Percentiles rank a stretch among this genome's conserved stretches.
Evolutionary conservation across 805 yeast genomes (phyloP).

Genomic region (Candida andamanensis): DNA sequence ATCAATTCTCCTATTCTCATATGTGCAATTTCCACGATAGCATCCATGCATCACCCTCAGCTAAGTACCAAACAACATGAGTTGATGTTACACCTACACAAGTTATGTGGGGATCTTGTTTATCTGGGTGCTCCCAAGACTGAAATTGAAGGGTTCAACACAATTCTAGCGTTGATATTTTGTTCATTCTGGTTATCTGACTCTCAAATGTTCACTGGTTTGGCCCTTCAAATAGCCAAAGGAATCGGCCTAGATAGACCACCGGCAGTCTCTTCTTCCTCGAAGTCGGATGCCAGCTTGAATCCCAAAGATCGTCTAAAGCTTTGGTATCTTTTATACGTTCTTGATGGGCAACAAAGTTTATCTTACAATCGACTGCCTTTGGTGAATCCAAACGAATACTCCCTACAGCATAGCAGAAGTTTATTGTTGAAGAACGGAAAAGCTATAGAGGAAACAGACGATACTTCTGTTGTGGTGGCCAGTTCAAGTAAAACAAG

Average conservation of each 20-base stretch:
- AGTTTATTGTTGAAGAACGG: conserved; percentile 23
- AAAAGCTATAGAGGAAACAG: conserved; percentile 3
- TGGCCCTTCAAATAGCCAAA: conserved; percentile 63
- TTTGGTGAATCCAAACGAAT: conserved; percentile 45
- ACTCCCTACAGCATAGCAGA: conserved; percentile 38
- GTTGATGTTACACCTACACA: conserved; percentile 27
- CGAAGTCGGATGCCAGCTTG: background rate
- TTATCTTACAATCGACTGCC: conserved; percentile 55
- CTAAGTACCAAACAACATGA: conserved; percentile 23
- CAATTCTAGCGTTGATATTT: conserved; percentile 57
- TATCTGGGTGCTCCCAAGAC: conserved; percentile 34
- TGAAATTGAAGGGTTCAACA: conserved; percentile 50
- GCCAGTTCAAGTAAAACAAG: conserved; percentile 3
- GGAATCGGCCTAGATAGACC: conserved; percentile 43
- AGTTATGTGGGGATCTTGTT: conserved; percentile 29
- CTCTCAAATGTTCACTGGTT: conserved; percentile 59
- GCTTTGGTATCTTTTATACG: conserved; percentile 62
- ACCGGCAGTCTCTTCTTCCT: conserved; percentile 1
- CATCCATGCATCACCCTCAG: conserved; percentile 55
- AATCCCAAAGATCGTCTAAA: conserved; percentile 44
- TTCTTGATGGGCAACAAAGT: conserved; percentile 66
- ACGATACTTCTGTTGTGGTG: background rate
- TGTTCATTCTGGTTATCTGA: conserved; percentile 69
- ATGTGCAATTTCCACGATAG: conserved; percentile 55
- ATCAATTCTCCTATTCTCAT: conserved; percentile 51